Conservation (phyloP, 805 yeast genomes). For the Blastobotrys mokoenaii region DNA sequence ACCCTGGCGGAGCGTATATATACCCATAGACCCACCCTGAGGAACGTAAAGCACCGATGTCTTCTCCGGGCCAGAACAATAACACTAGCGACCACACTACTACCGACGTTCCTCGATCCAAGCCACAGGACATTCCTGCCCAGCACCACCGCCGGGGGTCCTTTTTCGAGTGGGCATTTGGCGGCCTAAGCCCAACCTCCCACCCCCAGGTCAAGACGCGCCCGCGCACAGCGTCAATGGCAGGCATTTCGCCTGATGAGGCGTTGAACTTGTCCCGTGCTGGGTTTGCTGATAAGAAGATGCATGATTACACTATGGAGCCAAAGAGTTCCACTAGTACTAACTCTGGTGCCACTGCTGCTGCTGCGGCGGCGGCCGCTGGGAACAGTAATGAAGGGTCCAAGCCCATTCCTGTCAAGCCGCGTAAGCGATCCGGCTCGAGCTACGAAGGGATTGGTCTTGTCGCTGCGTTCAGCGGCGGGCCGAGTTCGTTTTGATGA, state of each 20-base stretch:
- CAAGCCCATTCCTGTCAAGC: no score
- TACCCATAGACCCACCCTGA: no score
- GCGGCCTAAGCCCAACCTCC: background rate
- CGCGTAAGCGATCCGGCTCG: constrained; percentile 2
- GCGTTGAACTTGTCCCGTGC: constrained; percentile 31
- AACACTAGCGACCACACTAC: no score
- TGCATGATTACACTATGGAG: background rate
- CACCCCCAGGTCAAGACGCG: background rate
- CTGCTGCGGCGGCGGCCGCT: background rate
- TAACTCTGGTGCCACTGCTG: constrained; percentile 3
- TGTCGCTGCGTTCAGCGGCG: constrained; percentile 32
- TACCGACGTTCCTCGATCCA: no score
- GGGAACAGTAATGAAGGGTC: no score
- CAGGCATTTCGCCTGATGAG: constrained; percentile 23
- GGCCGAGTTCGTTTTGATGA: constrained; percentile 23
- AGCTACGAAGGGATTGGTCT: constrained; percentile 28
- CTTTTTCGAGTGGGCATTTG: constrained; percentile 10
- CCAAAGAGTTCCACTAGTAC: background rate
- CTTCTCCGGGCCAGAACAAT: no score
- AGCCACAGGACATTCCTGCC: no score
- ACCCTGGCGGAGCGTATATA: no score
- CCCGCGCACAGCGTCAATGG: constrained; percentile 1
- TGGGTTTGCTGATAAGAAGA: constrained; percentile 3
- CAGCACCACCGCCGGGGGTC: background rate
- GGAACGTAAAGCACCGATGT: no score